These are phyloP conservation scores for Extremus antarcticus DNA, from an alignment of 495 filamentous ascomycete genomes.

Conservation along the genomic window DNA sequence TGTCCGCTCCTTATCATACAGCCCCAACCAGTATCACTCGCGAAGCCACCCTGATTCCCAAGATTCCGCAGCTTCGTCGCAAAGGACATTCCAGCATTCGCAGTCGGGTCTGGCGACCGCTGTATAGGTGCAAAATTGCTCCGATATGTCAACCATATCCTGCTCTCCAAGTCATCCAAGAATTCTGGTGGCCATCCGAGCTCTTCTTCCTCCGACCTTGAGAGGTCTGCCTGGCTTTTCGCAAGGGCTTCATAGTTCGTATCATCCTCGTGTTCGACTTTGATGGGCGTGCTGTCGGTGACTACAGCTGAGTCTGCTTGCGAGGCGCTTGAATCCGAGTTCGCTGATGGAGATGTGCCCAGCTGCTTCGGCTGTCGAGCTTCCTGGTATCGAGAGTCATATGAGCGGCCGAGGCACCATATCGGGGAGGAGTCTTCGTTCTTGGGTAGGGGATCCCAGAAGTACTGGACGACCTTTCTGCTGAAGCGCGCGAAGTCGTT, in stretches of 20 bases:
- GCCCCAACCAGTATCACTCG: slow-evolving; percentile 92
- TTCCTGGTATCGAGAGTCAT: slow-evolving; percentile 37
- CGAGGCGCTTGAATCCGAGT: slow-evolving; percentile 11
- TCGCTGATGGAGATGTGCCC: slow-evolving; percentile 11
- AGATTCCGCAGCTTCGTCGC: slow-evolving; percentile 75
- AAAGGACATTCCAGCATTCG: slow-evolving; percentile 66
- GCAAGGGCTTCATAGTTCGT: slow-evolving; percentile 4
- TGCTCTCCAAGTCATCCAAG: slow-evolving; percentile 83
- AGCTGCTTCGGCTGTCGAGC: slow-evolving; percentile 10
- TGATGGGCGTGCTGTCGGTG: slow-evolving; percentile 3
- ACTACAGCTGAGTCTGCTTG: slow-evolving; percentile 20
- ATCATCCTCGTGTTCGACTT: slow-evolving; percentile 9
- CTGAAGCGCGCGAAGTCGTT: slow-evolving; percentile 52
- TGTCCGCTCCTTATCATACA: slow-evolving; percentile 99
- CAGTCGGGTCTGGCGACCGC: slow-evolving; percentile 60
- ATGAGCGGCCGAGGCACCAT: slow-evolving; percentile 81
- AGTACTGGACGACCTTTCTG: slow-evolving; percentile 78
- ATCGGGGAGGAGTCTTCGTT: slow-evolving; percentile 70
- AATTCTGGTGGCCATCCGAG: slow-evolving; percentile 78
- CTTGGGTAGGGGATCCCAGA: slow-evolving; percentile 88
- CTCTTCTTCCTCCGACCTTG: slow-evolving; percentile 17
- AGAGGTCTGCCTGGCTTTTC: slow-evolving; percentile 4
- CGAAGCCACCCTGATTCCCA: slow-evolving; percentile 70
- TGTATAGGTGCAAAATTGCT: slow-evolving; percentile 76
- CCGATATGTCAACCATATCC: slow-evolving; percentile 94